A percentile compares a stretch with the other conserved stretches of the same genome.
Conservation (phyloP, 2,329 filamentous ascomycete species). For the Elsinoe australis region DNA sequence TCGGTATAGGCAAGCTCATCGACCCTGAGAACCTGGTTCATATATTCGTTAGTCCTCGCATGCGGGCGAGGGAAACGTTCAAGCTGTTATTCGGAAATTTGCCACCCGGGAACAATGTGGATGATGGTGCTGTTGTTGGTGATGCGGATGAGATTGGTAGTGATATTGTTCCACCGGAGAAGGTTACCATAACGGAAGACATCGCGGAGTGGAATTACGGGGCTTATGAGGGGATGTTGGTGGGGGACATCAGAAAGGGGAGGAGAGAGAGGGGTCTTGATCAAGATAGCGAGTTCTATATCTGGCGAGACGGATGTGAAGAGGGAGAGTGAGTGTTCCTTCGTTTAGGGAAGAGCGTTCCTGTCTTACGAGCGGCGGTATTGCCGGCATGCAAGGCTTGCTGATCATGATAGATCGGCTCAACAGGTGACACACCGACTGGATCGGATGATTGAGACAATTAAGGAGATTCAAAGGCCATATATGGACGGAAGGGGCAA, state of each 20-base stretch:
- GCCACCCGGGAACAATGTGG: no score
- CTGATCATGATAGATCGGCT: no score
- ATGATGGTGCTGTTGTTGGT: no score
- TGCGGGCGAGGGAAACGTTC: constrained; percentile 44
- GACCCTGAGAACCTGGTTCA: constrained; percentile 43
- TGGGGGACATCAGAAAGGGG: constrained; percentile 55
- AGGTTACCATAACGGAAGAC: constrained; percentile 44
- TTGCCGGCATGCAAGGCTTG: no score
- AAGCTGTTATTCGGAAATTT: constrained; percentile 36
- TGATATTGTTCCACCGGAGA: constrained; percentile 34
- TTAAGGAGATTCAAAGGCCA: constrained; percentile 53
- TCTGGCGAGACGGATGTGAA: constrained; percentile 81
- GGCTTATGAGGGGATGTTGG: constrained; percentile 70
- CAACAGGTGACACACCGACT: constrained; percentile 62
- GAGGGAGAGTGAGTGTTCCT: constrained; percentile 71
- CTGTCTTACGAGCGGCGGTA: constrained; percentile 5
- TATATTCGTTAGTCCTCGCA: constrained; percentile 46
- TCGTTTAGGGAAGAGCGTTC: constrained; percentile 9
- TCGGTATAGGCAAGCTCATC: constrained; percentile 46
- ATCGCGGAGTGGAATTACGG: constrained; percentile 82
- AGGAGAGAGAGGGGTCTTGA: constrained; percentile 52
- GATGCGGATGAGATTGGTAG: no score
- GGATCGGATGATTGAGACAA: constrained; percentile 64
- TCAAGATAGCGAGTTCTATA: constrained; percentile 60
- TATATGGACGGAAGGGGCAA: constrained; percentile 37